Percentiles rank a stretch among this genome's conserved stretches.
Evolutionary conservation across 148 eudicot species (phyloP).

Genomic region (Amaranthus hypochondriacus): DNA sequence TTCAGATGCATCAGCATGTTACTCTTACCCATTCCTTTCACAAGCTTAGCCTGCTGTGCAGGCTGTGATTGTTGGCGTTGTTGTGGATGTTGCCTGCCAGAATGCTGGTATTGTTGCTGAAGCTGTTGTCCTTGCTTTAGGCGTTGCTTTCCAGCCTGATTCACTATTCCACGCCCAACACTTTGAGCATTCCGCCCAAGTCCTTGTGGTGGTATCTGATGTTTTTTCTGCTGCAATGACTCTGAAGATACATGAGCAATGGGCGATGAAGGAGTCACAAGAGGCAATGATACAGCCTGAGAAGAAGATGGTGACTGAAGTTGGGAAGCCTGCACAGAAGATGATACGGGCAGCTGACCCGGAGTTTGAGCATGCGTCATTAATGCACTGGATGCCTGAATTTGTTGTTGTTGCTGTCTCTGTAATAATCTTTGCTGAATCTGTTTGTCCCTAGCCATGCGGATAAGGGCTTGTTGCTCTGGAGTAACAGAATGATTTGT

Average conservation of each 20-base stretch:
- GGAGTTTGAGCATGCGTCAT: conserved; percentile 53
- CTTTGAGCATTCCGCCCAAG: conserved; percentile 44
- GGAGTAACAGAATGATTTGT: conserved; percentile 41
- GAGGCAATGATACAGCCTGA: conserved; percentile 42
- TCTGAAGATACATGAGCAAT: conserved; percentile 38
- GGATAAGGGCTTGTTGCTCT: conserved; percentile 68
- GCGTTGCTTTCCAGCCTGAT: conserved; percentile 57
- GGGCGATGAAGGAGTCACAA: conserved; percentile 45
- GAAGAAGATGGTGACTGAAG: conserved; percentile 50
- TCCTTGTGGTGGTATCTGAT: conserved; percentile 45
- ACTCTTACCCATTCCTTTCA: conserved; percentile 63
- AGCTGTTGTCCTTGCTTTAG: conserved; percentile 46
- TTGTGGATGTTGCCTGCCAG: conserved; percentile 70
- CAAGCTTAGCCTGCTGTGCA: conserved; percentile 55
- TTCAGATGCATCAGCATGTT: conserved; percentile 52
- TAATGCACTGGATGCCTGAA: conserved; percentile 50
- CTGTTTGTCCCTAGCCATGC: conserved; percentile 65
- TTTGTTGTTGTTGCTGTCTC: conserved; percentile 37
- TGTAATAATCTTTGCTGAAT: conserved; percentile 48
- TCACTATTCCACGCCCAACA: conserved; percentile 40
- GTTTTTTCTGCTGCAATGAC: conserved; percentile 60
- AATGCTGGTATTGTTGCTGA: conserved; percentile 45
- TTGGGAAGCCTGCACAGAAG: conserved; percentile 47
- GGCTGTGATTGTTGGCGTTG: conserved; percentile 55
- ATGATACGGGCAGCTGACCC: conserved; percentile 51